Evolutionary conservation across 1,284 basidiomycete genomes (phyloP).

Genomic region (Meripilus lineatus): DNA sequence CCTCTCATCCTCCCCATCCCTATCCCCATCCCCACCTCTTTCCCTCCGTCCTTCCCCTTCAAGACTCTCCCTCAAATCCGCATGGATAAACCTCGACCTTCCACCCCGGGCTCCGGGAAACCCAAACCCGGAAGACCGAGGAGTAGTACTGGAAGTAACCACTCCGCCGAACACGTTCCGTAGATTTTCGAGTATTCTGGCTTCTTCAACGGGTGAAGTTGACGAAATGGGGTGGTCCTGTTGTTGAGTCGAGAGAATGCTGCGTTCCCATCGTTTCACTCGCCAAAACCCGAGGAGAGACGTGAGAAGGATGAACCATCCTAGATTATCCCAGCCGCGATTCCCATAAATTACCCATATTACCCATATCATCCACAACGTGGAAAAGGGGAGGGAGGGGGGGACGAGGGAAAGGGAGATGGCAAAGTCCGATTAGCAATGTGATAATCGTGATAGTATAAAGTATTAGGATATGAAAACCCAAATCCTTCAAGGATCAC

Average conservation of each 20-base stretch:
- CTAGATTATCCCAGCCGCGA: too few species aligned
- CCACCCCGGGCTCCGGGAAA: conserved; percentile 31
- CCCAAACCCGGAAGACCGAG: conserved; percentile 46
- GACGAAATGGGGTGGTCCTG: conserved; percentile 19
- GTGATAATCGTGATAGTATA: too few species aligned
- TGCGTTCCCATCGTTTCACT: conserved; percentile 83
- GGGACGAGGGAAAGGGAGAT: too few species aligned
- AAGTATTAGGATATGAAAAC: too few species aligned
- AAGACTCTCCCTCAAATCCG: not conserved
- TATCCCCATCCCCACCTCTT: conserved; percentile 12
- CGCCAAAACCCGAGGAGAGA: conserved; percentile 89
- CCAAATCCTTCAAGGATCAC: too few species aligned
- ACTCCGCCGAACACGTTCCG: conserved; percentile 43
- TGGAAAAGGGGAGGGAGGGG: too few species aligned
- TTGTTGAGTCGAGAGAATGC: conserved; percentile 46
- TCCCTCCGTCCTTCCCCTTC: conserved; percentile 24
- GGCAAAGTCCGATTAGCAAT: too few species aligned
- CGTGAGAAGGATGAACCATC: conserved; percentile 91
- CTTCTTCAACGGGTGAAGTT: conserved; percentile 21
- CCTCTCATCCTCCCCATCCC: conserved; percentile 7
- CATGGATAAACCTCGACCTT: conserved; percentile 11
- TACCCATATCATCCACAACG: too few species aligned
- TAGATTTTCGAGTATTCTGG: conserved; percentile 33
- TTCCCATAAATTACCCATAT: not conserved
- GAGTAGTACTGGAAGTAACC: conserved; percentile 36